Evolutionary conservation across 1,284 basidiomycete genomes (phyloP).

Genomic region (Vanrija humicola): DNA sequence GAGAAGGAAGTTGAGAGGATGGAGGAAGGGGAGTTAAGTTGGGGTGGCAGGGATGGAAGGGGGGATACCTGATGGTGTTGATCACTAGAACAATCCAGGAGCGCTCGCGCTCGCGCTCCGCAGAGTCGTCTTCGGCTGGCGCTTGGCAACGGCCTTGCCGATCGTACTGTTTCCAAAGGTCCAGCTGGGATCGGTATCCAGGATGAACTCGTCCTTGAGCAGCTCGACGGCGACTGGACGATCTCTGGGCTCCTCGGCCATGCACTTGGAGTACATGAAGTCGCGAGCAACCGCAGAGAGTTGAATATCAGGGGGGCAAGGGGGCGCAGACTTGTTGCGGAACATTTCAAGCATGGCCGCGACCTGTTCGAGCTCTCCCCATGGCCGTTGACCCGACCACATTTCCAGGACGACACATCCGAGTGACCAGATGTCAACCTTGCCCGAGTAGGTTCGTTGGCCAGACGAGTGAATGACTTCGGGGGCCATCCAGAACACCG

Average conservation of each 20-base stretch:
- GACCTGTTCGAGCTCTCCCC: conserved; percentile 82
- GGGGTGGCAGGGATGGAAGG: too few relatives aligned
- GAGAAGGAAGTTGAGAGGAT: too few relatives aligned
- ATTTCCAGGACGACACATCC: conserved; percentile 97
- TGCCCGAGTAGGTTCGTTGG: conserved; percentile 86
- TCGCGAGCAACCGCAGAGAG: conserved; percentile 74
- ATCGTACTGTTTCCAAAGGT: conserved; percentile 53
- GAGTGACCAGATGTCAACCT: conserved; percentile 97
- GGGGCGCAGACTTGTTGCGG: conserved; percentile 60
- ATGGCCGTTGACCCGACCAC: conserved; percentile 92
- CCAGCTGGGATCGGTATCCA: conserved; percentile 66
- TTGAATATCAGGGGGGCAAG: conserved; percentile 76
- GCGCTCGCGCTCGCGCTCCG: conserved; percentile 5
- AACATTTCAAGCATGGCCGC: conserved; percentile 87
- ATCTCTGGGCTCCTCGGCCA: conserved; percentile 81
- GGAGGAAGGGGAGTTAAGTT: too few relatives aligned
- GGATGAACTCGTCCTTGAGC: conserved; percentile 76
- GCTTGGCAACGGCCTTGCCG: conserved; percentile 40
- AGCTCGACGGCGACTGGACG: conserved; percentile 81
- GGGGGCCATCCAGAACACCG: conserved; percentile 99
- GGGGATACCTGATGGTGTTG: too few relatives aligned
- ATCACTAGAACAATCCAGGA: too few relatives aligned
- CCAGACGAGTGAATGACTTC: conserved; percentile 68
- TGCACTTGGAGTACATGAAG: conserved; percentile 82
- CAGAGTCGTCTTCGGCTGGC: conserved; percentile 5